These are phyloP conservation scores for Arthrobotrys megalospora DNA, from an alignment of 2,329 filamentous ascomycete genomes.

Conservation along the genomic window DNA sequence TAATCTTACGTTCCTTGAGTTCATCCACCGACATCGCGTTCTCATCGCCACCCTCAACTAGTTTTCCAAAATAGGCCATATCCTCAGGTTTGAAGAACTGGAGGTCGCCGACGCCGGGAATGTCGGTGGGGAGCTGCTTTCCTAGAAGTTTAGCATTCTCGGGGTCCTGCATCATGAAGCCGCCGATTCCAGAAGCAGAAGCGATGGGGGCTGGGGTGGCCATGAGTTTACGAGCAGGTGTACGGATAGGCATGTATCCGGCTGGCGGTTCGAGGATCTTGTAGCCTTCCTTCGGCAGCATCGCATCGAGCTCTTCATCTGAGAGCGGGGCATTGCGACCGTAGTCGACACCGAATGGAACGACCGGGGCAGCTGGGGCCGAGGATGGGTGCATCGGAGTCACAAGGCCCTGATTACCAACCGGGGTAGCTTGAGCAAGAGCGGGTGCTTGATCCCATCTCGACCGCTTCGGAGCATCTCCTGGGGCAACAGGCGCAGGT, in stretches of 20 bases:
- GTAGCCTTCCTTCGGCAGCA: conserved; percentile 93
- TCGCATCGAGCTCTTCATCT: conserved; percentile 92
- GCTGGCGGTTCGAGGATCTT: conserved; percentile 91
- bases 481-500: conserved; percentile 73
- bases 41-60: conserved; percentile 94
- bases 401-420: conserved; percentile 80
- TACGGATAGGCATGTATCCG: conserved; percentile 87
- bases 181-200: conserved; percentile 75
- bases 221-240: conserved; percentile 81
- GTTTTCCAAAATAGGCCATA: conserved; percentile 98
- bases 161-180: conserved; percentile 98
- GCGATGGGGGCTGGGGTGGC: conserved; percentile 78
- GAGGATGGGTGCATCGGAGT: conserved; percentile 82
- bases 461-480: conserved; percentile 79
- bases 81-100: conserved; percentile 99
- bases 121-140: conserved; percentile 93
- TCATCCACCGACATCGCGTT: conserved; percentile 93
- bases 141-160: conserved; percentile 85
- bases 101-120: conserved; percentile 93
- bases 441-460: conserved; percentile 92
- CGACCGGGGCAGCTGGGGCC: conserved; percentile 70
- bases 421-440: conserved; percentile 77
- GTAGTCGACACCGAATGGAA: conserved; percentile 85
- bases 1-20: conserved; percentile 97
- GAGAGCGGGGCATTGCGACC: conserved; percentile 86